These are phyloP conservation scores for Barnettozyma salicaria DNA, from an alignment of 805 yeast genomes.

Conservation along the genomic window DNA sequence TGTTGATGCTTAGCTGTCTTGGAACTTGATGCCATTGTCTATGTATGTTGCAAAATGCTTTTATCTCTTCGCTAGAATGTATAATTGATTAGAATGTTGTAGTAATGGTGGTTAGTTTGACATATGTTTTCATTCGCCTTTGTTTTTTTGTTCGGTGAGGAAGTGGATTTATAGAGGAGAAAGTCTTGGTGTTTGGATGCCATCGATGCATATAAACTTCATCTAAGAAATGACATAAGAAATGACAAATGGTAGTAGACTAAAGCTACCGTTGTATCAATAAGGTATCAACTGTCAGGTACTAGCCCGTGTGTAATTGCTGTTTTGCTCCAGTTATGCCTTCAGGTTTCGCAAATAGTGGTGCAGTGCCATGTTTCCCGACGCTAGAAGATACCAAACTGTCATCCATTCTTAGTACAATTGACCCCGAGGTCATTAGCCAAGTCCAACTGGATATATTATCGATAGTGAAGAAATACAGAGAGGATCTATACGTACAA, in stretches of 20 bases:
- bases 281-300: too few species aligned
- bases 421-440: conserved; percentile 5
- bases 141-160: too few species aligned
- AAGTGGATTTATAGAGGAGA: too few species aligned
- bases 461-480: conserved; percentile 4
- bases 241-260: too few species aligned
- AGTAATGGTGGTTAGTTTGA: too few species aligned
- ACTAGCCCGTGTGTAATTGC: too few species aligned
- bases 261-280: too few species aligned
- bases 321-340: too few species aligned
- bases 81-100: background rate
- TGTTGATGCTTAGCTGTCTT: background rate
- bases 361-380: conserved; percentile 4
- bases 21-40: background rate
- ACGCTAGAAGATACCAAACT: conserved; percentile 11
- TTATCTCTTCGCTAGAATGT: background rate
- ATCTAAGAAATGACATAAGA: too few species aligned
- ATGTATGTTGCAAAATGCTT: background rate
- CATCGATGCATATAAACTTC: too few species aligned
- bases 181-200: too few species aligned
- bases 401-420: conserved; percentile 7
- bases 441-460: conserved; percentile 5
- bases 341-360: background rate
- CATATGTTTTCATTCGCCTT: too few species aligned
- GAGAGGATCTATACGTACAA: conserved; percentile 6